phyloP scores from a whole-genome alignment of 2,329 filamentous ascomycete genomes.

The Pezicula carpinea region DNA sequence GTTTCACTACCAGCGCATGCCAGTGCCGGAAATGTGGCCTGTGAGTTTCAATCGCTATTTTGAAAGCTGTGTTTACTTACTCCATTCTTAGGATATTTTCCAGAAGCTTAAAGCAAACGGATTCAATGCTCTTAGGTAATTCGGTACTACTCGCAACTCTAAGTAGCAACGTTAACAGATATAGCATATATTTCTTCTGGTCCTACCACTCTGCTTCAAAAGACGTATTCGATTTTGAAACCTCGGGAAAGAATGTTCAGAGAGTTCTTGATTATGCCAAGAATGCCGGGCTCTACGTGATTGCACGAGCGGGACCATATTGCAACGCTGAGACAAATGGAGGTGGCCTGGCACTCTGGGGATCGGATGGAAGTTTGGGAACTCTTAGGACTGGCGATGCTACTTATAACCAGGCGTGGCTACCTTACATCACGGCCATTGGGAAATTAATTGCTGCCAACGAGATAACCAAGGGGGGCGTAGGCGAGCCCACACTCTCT shows the following conservation, averaged over 20 bases:
- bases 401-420: conserved; percentile 40
- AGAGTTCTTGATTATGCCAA: conserved; percentile 46
- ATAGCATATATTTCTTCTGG: conserved; percentile 44
- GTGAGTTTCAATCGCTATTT: conserved; percentile 15
- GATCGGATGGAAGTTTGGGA: conserved; percentile 41
- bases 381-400: conserved; percentile 37
- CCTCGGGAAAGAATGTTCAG: conserved; percentile 45
- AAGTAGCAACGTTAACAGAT: conserved; percentile 2
- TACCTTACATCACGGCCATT: conserved; percentile 41
- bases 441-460: conserved; percentile 44
- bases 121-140: conserved; percentile 43
- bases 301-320: conserved; percentile 46
- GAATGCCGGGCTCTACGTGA: conserved; percentile 46
- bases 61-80: conserved; percentile 17
- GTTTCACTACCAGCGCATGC: conserved; percentile 49
- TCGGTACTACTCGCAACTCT: neutral
- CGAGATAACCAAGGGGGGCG: conserved; percentile 44
- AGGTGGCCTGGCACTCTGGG: conserved; percentile 41
- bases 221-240: conserved; percentile 44
- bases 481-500: conserved; percentile 7
- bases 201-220: conserved; percentile 41
- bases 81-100: conserved; percentile 42
- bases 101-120: conserved; percentile 49
- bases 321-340: conserved; percentile 47
- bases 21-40: conserved; percentile 47